Evolutionary conservation across 176 grass and related monocot species (phyloP).

Genomic region (Zoysia pacifica): DNA sequence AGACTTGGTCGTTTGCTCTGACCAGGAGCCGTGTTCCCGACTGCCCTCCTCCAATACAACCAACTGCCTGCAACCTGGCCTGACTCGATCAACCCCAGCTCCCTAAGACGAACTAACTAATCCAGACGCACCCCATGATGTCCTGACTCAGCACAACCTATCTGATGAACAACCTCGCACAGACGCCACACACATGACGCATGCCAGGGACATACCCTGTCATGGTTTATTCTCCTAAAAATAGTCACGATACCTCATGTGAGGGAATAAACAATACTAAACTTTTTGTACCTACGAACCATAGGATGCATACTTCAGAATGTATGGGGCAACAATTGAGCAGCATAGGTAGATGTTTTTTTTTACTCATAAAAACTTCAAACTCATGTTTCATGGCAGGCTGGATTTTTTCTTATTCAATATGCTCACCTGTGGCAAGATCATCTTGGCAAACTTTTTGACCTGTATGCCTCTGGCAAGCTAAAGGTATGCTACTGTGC

Average conservation of each 20-base stretch:
- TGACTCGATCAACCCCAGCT: too few species aligned
- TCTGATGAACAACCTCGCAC: too few species aligned
- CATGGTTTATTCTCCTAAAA: too few species aligned
- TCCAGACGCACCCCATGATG: too few species aligned
- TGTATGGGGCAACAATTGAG: not conserved
- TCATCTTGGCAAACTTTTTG: constrained; percentile 69
- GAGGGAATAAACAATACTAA: not conserved
- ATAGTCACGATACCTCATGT: too few species aligned
- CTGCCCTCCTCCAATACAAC: too few species aligned
- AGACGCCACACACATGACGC: not conserved
- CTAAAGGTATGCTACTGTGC: constrained; percentile 57
- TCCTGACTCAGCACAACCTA: too few species aligned
- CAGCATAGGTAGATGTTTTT: not conserved
- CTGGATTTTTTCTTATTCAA: constrained; percentile 76
- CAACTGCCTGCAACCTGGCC: too few species aligned
- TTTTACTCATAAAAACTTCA: not conserved
- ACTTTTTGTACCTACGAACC: not conserved
- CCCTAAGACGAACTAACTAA: too few species aligned
- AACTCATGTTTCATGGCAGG: constrained; percentile 4
- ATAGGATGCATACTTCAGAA: constrained; percentile 13
- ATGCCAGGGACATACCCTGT: too few species aligned
- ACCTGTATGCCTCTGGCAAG: constrained; percentile 65
- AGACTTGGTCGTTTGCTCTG: too few species aligned
- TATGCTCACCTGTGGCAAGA: constrained; percentile 68
- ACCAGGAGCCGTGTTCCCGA: too few species aligned